Evolutionary conservation across 495 filamentous ascomycete species (phyloP).

Genomic region (Cetradonia linearis): DNA sequence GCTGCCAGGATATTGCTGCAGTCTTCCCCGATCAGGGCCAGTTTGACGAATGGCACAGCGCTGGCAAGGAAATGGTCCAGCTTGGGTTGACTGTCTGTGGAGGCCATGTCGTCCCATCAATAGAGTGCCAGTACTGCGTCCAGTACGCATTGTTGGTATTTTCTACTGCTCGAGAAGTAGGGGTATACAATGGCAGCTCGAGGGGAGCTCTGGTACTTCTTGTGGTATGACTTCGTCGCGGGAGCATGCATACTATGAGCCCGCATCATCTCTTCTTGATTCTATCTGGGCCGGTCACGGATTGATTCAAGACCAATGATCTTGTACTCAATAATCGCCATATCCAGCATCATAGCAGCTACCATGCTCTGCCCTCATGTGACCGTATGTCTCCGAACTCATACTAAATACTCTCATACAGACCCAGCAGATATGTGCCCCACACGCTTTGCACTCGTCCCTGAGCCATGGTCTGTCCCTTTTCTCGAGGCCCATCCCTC

Average conservation of each 20-base stretch:
- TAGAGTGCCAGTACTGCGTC: background rate
- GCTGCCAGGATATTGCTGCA: background rate
- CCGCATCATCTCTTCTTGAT: background rate
- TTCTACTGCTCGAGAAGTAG: background rate
- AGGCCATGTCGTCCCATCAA: background rate
- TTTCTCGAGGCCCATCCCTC: too few relatives aligned
- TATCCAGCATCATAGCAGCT: conserved; percentile 5
- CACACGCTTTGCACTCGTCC: conserved; percentile 24
- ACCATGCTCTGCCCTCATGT: conserved; percentile 24
- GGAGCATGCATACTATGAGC: background rate
- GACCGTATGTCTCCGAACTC: conserved; percentile 21
- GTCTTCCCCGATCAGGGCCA: background rate
- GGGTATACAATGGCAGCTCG: background rate
- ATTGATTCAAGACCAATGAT: too few relatives aligned
- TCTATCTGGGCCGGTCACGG: too few relatives aligned
- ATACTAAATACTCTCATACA: conserved; percentile 26
- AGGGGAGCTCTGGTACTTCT: background rate
- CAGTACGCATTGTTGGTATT: background rate
- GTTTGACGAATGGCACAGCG: too few relatives aligned
- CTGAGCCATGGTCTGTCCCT: too few relatives aligned
- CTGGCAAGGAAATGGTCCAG: background rate
- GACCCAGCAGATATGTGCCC: conserved; percentile 30
- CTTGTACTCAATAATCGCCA: too few relatives aligned
- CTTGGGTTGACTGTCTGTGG: background rate
- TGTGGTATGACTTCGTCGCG: background rate